phyloP scores from a whole-genome alignment of 2,329 filamentous ascomycete species.

The Bipolaris sorokiniana region DNA sequence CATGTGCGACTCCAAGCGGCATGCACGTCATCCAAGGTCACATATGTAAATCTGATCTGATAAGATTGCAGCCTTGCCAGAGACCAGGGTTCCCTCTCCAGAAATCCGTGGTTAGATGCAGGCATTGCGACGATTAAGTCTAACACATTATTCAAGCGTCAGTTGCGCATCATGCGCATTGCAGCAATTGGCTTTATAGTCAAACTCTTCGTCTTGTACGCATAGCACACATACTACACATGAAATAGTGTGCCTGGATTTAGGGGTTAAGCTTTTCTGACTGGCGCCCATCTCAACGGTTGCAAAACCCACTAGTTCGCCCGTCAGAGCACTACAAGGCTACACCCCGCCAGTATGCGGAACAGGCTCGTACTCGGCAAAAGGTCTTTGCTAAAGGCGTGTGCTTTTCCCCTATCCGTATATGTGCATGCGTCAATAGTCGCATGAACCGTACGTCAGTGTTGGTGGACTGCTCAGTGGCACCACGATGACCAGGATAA shows the following conservation, averaged over 20 bases:
- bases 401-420: background rate
- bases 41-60: slow-evolving; percentile 26
- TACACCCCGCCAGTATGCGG: slow-evolving; percentile 3
- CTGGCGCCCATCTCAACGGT: slow-evolving; percentile 17
- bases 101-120: background rate
- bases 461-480: background rate
- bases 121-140: background rate
- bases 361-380: background rate
- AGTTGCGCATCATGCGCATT: background rate
- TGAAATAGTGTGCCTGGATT: slow-evolving; percentile 10
- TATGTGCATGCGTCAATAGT: background rate
- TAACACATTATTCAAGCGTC: background rate
- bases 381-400: background rate
- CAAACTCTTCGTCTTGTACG: background rate
- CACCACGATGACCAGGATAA: background rate
- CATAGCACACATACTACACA: background rate
- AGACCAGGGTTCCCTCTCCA: background rate
- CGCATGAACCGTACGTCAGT: background rate
- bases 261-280: slow-evolving; percentile 24
- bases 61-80: slow-evolving; percentile 24
- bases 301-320: slow-evolving; percentile 30
- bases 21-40: slow-evolving; percentile 32
- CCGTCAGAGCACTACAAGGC: slow-evolving; percentile 19
- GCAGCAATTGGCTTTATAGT: background rate
- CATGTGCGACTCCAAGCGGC: slow-evolving; percentile 10